Evolutionary conservation across 2,329 filamentous ascomycete species (phyloP), one percentile per base, ranked within the genome.

Genomic region (Epichloe gansuensis): DNA sequence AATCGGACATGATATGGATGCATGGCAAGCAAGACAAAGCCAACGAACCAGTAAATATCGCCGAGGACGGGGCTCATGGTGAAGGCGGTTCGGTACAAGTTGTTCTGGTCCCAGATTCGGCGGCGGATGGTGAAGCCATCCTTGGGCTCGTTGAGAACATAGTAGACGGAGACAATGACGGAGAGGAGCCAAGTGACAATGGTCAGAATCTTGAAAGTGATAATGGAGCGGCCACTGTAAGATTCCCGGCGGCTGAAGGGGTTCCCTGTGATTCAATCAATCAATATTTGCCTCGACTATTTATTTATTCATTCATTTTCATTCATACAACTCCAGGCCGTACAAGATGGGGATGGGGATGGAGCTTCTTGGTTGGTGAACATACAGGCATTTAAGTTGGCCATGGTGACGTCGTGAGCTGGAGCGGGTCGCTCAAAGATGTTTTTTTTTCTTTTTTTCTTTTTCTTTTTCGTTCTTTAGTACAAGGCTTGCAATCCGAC

Each of bases 71-170:
- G 74, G 69, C 86, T 90, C 69, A 90, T 76, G 46, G 83, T 82
- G 67, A 94, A 95, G 8, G 85, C 85, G 7, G 86, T 91, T 38
- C 71, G 74, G 59, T 81, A 78, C 50, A 73, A 71, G 53, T 75
- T 70, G 65, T 90, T 90, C 69, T 88, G 83, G 52, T 80, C 80
- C 83, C 85, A 91, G 65, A 95, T 87, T 54, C 78, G 83, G 57
- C 77, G 75, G 55, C 78, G 75, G 56, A 76, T 70, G 58, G 71
- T 71, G 62, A 73, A 67, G 59, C 81, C 81, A 69, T 88, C 83
- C 50, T 77, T 70, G 1, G 87, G 86, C 13, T 71, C 68, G 59
- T 82, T 69, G 66, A 85, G 69, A 48, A 80, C 80, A 68, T 93
- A 94, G 73, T 88, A 89, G 65, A 93, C 72, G 54, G 83, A 81